phyloP scores from a whole-genome alignment of 495 filamentous ascomycete genomes.

The Talaromyces adpressus region DNA sequence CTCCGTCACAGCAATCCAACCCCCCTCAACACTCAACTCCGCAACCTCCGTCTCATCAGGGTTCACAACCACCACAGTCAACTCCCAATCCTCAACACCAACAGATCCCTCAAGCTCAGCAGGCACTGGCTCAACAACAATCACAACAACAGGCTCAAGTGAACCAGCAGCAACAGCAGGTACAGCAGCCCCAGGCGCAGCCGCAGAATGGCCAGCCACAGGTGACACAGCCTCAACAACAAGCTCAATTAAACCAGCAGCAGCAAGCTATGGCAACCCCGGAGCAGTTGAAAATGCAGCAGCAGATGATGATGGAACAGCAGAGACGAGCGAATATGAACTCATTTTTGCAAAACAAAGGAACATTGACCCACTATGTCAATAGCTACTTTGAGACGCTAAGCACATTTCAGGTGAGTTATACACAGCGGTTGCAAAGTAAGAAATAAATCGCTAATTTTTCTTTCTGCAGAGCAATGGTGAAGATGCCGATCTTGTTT shows the following conservation, averaged over 20 bases:
- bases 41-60: conserved; percentile 32
- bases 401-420: conserved; percentile 54
- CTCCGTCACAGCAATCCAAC: conserved; percentile 30
- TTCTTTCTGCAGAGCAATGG: conserved; percentile 40
- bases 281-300: conserved; percentile 38
- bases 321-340: conserved; percentile 38
- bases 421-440: conserved; percentile 8
- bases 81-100: conserved; percentile 40
- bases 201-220: conserved; percentile 19
- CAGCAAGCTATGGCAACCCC: conserved; percentile 33
- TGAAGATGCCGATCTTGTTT: conserved; percentile 52
- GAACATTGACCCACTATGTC: conserved; percentile 31
- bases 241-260: conserved; percentile 27
- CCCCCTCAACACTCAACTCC: conserved; percentile 41
- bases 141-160: conserved; percentile 22
- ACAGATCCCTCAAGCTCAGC: conserved; percentile 33
- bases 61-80: conserved; percentile 37
- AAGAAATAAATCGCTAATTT: neutral
- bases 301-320: conserved; percentile 24
- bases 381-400: conserved; percentile 65
- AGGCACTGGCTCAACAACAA: conserved; percentile 27
- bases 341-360: conserved; percentile 40
- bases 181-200: conserved; percentile 32
- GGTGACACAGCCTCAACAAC: conserved; percentile 24
- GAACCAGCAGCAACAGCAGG: conserved; percentile 26